Conservation (phyloP, 768 basidiomycete genomes). For the Podaxis sp. region DNA sequence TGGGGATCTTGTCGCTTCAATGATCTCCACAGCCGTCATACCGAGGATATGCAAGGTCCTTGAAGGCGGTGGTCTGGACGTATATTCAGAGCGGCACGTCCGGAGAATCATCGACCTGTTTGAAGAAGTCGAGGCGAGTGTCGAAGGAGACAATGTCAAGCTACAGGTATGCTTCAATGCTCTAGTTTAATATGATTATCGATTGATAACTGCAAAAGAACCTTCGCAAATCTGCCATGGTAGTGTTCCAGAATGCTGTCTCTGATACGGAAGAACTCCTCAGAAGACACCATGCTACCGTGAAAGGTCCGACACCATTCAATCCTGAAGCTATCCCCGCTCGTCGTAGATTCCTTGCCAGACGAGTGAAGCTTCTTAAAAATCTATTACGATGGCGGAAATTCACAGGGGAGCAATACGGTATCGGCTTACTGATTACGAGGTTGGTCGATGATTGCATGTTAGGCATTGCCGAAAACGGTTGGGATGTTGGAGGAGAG, state of each 20-base stretch:
- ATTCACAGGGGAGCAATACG: constrained; percentile 60
- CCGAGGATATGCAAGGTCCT: constrained; percentile 73
- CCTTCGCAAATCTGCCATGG: constrained; percentile 53
- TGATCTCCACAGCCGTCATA: constrained; percentile 82
- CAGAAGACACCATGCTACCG: constrained; percentile 44
- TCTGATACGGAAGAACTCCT: constrained; percentile 50
- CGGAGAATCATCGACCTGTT: constrained; percentile 67
- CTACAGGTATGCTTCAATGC: constrained; percentile 49
- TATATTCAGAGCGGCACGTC: constrained; percentile 69
- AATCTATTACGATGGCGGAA: constrained; percentile 80
- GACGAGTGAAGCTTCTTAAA: constrained; percentile 68
- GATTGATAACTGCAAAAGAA: constrained; percentile 36
- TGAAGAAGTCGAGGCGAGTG: constrained; percentile 78
- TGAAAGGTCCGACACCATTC: constrained; percentile 46
- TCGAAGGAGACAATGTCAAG: constrained; percentile 63
- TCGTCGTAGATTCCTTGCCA: constrained; percentile 65
- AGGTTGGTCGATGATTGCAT: constrained; percentile 61
- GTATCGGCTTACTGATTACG: constrained; percentile 52
- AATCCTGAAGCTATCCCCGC: constrained; percentile 76
- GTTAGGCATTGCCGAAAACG: constrained; percentile 64
- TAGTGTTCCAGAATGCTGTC: constrained; percentile 55
- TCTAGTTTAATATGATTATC: neutral
- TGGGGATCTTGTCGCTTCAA: constrained; percentile 83
- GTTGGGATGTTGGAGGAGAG: constrained; percentile 89
- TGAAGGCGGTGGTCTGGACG: constrained; percentile 80